Evolutionary conservation across 1,284 basidiomycete genomes (phyloP).

Genomic region (Irpex sp.): DNA sequence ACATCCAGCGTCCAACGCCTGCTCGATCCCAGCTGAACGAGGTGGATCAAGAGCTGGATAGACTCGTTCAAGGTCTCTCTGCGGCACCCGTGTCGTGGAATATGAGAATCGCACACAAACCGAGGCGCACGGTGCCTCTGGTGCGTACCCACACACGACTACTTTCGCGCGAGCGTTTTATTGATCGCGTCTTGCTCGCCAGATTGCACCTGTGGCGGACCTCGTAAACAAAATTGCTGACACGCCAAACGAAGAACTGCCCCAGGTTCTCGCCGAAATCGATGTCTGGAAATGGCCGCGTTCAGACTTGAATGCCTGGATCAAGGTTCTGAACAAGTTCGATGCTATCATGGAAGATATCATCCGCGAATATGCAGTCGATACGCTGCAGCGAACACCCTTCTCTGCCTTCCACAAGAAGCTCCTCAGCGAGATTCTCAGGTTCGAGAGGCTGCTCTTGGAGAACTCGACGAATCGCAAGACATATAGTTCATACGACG

Average conservation of each 20-base stretch:
- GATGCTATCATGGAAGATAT: slow-evolving; percentile 83
- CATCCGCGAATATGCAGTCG: slow-evolving; percentile 81
- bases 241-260: slow-evolving; percentile 63
- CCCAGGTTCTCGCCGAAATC: slow-evolving; percentile 60
- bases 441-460: slow-evolving; percentile 85
- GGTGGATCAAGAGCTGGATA: slow-evolving; percentile 11
- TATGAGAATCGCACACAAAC: slow-evolving; percentile 80
- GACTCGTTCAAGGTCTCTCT: slow-evolving; percentile 23
- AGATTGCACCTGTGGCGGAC: slow-evolving; percentile 61
- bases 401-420: slow-evolving; percentile 81
- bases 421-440: slow-evolving; percentile 78
- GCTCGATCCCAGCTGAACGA: background rate
- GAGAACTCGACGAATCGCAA: slow-evolving; percentile 99
- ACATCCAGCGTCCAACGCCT: background rate
- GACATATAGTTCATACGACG: slow-evolving; percentile 95
- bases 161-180: slow-evolving; percentile 9
- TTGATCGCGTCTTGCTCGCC: slow-evolving; percentile 6
- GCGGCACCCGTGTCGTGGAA: slow-evolving; percentile 48
- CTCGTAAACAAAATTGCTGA: slow-evolving; percentile 67
- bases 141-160: slow-evolving; percentile 37
- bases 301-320: slow-evolving; percentile 97
- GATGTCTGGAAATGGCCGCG: slow-evolving; percentile 92
- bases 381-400: slow-evolving; percentile 76
- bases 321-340: slow-evolving; percentile 92
- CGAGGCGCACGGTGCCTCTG: slow-evolving; percentile 70